Percentiles rank a stretch among this genome's conserved stretches.
phyloP scores from a whole-genome alignment of 2,329 filamentous ascomycete species.

The Cladophialophora immunda region DNA sequence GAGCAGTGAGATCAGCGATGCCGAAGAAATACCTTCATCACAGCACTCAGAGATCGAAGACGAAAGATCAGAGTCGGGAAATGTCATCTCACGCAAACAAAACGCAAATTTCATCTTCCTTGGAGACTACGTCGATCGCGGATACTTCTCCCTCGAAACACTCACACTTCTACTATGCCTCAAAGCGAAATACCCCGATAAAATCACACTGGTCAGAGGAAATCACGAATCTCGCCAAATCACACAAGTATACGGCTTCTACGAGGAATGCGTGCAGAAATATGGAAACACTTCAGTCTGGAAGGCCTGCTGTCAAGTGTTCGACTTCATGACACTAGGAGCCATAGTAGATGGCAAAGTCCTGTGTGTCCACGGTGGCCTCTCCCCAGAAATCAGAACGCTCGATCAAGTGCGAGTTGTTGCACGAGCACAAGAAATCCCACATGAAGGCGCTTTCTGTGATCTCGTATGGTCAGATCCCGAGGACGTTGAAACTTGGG shows the following conservation, averaged over 20 bases:
- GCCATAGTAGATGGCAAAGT: constrained; percentile 78
- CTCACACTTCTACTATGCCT: constrained; percentile 67
- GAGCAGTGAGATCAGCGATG: constrained; percentile 48
- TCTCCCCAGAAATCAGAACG: constrained; percentile 77
- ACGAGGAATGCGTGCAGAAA: constrained; percentile 79
- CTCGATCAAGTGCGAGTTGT: constrained; percentile 79
- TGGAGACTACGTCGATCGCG: constrained; percentile 77
- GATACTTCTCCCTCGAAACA: constrained; percentile 77
- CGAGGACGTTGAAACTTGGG: constrained; percentile 75
- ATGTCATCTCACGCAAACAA: constrained; percentile 52
- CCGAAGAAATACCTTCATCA: constrained; percentile 58
- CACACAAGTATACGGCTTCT: constrained; percentile 80
- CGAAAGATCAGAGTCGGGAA: constrained; percentile 47
- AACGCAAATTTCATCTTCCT: constrained; percentile 77
- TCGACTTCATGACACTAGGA: constrained; percentile 78
- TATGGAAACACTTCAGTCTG: constrained; percentile 81
- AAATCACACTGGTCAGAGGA: constrained; percentile 75
- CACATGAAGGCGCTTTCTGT: constrained; percentile 79
- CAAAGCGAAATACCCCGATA: constrained; percentile 69
- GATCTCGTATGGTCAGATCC: constrained; percentile 81
- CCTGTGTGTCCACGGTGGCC: constrained; percentile 75
- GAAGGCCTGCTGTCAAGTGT: constrained; percentile 81
- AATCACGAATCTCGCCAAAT: constrained; percentile 82
- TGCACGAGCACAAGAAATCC: constrained; percentile 77
- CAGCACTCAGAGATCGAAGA: constrained; percentile 48